phyloP scores from a whole-genome alignment of 2,329 filamentous ascomycete genomes.

The Cladosporium sp. region DNA sequence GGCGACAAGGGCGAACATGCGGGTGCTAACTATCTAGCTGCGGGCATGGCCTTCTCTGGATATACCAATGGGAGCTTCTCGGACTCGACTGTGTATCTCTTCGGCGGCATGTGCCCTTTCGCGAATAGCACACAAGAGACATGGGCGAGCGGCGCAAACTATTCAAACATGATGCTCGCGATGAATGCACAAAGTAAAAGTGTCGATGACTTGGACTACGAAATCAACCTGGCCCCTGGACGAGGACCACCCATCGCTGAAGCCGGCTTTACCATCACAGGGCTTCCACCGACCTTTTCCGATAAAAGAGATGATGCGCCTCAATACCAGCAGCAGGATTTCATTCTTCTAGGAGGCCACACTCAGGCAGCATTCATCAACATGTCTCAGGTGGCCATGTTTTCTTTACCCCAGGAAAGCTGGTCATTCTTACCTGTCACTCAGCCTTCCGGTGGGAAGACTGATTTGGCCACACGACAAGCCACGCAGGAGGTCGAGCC shows the following conservation, averaged over 20 bases:
- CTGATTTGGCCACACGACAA: slow-evolving; percentile 50
- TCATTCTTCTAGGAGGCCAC: slow-evolving; percentile 80
- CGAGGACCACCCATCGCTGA: slow-evolving; percentile 69
- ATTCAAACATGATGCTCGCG: slow-evolving; percentile 73
- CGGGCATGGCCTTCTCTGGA: slow-evolving; percentile 64
- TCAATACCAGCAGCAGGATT: slow-evolving; percentile 68
- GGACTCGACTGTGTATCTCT: slow-evolving; percentile 62
- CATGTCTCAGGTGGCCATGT: slow-evolving; percentile 85
- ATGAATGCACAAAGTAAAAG: slow-evolving; percentile 47
- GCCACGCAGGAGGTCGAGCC: slow-evolving; percentile 57
- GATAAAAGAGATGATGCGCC: slow-evolving; percentile 53
- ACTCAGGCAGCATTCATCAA: slow-evolving; percentile 82
- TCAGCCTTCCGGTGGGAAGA: slow-evolving; percentile 36
- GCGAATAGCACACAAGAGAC: slow-evolving; percentile 38
- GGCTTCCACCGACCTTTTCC: slow-evolving; percentile 64
- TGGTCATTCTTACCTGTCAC: slow-evolving; percentile 78
- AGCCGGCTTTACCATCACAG: slow-evolving; percentile 80
- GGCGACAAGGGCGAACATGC: slow-evolving; percentile 32
- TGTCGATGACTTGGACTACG: slow-evolving; percentile 39
- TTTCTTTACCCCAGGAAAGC: slow-evolving; percentile 76
- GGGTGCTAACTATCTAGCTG: slow-evolving; percentile 54
- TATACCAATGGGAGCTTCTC: slow-evolving; percentile 50
- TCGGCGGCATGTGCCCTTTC: slow-evolving; percentile 83
- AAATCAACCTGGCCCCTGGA: slow-evolving; percentile 44
- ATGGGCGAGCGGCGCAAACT: slow-evolving; percentile 67